A percentile compares a stretch with the other conserved stretches of the same genome.
Conservation (phyloP, 192 early-diverging fungal species). For the Backusella morwellensis region DNA sequence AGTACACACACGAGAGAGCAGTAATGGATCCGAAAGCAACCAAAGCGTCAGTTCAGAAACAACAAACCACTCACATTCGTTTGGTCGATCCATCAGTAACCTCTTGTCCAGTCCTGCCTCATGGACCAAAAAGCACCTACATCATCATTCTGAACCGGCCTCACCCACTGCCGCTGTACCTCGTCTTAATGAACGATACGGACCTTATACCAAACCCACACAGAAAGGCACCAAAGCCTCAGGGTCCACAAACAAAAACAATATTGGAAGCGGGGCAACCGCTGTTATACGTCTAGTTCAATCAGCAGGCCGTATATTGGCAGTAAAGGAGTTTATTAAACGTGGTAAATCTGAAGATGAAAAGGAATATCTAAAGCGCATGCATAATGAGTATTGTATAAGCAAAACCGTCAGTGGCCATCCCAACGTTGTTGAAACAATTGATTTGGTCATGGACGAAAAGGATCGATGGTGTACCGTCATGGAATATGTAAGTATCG, state of each 20-base stretch:
- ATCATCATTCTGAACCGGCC: neutral
- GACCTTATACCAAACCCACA: slow-evolving; percentile 15
- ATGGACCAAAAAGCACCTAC: neutral
- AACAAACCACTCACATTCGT: neutral
- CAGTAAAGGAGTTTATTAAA: slow-evolving; percentile 91
- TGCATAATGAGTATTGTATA: slow-evolving; percentile 96
- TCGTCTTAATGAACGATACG: slow-evolving; percentile 17
- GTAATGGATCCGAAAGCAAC: neutral
- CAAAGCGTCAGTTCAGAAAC: neutral
- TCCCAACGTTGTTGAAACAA: slow-evolving; percentile 88
- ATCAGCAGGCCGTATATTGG: slow-evolving; percentile 76
- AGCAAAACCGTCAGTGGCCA: slow-evolving; percentile 88
- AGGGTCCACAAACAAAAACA: slow-evolving; percentile 21
- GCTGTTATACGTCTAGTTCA: slow-evolving; percentile 85
- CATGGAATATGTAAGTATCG: slow-evolving; percentile 58
- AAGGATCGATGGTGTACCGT: slow-evolving; percentile 81
- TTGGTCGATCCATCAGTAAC: neutral
- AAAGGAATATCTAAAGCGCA: slow-evolving; percentile 94
- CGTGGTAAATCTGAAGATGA: slow-evolving; percentile 83
- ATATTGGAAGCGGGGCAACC: slow-evolving; percentile 86
- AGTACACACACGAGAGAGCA: neutral
- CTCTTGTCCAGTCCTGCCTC: neutral
- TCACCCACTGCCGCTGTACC: slow-evolving; percentile 11
- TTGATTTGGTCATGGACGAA: slow-evolving; percentile 95
- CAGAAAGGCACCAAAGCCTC: slow-evolving; percentile 3